A percentile compares a stretch with the other conserved stretches of the same genome.
Evolutionary conservation across 1,284 basidiomycete species (phyloP).

Genomic region (Malassezia yamatoensis): DNA sequence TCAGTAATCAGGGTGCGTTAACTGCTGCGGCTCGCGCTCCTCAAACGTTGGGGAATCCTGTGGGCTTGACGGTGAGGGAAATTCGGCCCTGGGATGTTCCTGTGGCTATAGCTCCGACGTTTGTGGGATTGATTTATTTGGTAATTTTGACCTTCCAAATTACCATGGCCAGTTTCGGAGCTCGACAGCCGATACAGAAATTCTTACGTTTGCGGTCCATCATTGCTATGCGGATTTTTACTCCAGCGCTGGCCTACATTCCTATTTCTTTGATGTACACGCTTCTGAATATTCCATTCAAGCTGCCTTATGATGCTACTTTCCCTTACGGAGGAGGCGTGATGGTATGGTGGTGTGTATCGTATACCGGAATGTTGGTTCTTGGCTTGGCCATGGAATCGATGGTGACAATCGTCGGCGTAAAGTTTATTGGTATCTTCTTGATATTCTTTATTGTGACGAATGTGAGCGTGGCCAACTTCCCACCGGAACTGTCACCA

Average conservation of each 20-base stretch:
- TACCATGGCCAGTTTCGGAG: conserved; percentile 28
- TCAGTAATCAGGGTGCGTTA: conserved; percentile 22
- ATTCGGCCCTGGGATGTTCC: conserved; percentile 60
- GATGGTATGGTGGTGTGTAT: conserved; percentile 34
- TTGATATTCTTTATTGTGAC: conserved; percentile 38
- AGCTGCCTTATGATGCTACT: conserved; percentile 28
- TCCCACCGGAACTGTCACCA: conserved; percentile 24
- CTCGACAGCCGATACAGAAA: conserved; percentile 25
- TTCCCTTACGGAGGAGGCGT: conserved; percentile 38
- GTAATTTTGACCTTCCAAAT: conserved; percentile 53
- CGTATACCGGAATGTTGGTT: conserved; percentile 33
- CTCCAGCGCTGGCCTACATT: conserved; percentile 26
- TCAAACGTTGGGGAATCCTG: conserved; percentile 54
- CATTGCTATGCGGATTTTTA: conserved; percentile 28
- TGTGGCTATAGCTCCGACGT: conserved; percentile 62
- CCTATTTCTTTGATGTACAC: conserved; percentile 36
- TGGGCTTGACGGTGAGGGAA: conserved; percentile 56
- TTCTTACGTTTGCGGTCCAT: conserved; percentile 29
- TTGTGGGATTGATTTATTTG: conserved; percentile 67
- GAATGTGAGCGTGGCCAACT: conserved; percentile 33
- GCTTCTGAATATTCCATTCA: conserved; percentile 37
- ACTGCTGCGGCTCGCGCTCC: conserved; percentile 54
- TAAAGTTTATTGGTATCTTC: conserved; percentile 30
- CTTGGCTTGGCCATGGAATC: conserved; percentile 32
- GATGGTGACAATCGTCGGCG: conserved; percentile 29